Conservation (phyloP, 1,284 basidiomycete species). For the Puccinia polysora region DNA sequence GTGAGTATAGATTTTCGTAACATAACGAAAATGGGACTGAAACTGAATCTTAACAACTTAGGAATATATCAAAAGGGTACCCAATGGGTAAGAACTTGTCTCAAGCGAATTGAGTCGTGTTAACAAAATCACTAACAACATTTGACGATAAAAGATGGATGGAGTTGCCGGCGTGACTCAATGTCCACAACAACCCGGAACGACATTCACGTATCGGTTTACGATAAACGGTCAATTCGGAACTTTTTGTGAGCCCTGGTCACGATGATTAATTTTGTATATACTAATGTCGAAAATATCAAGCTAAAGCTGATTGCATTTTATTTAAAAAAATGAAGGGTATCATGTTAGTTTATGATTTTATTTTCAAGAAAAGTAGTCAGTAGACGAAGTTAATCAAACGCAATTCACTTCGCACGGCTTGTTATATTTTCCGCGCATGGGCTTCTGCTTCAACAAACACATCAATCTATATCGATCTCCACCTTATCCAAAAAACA, state of each 20-base stretch:
- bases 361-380: background rate
- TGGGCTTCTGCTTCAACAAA: too few relatives aligned
- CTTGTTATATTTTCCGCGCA: background rate
- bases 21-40: too few relatives aligned
- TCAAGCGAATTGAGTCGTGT: background rate
- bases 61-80: background rate
- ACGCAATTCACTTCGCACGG: too few relatives aligned
- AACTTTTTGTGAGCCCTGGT: slow-evolving; percentile 54
- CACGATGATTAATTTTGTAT: background rate
- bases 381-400: too few relatives aligned
- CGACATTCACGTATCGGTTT: slow-evolving; percentile 59
- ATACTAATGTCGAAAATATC: too few relatives aligned
- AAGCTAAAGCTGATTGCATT: too few relatives aligned
- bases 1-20: too few relatives aligned
- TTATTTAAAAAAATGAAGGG: slow-evolving; percentile 24
- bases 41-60: too few relatives aligned
- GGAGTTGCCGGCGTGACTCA: slow-evolving; percentile 55
- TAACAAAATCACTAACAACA: background rate
- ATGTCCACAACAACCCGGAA: slow-evolving; percentile 58
- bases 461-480: too few relatives aligned
- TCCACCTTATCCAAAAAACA: too few relatives aligned
- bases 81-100: background rate
- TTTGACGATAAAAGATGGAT: slow-evolving; percentile 29
- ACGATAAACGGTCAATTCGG: slow-evolving; percentile 52
- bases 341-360: slow-evolving; percentile 34